These are phyloP conservation scores for Ogataea paradorogensis DNA, from an alignment of 805 yeast species.

Conservation along the genomic window DNA sequence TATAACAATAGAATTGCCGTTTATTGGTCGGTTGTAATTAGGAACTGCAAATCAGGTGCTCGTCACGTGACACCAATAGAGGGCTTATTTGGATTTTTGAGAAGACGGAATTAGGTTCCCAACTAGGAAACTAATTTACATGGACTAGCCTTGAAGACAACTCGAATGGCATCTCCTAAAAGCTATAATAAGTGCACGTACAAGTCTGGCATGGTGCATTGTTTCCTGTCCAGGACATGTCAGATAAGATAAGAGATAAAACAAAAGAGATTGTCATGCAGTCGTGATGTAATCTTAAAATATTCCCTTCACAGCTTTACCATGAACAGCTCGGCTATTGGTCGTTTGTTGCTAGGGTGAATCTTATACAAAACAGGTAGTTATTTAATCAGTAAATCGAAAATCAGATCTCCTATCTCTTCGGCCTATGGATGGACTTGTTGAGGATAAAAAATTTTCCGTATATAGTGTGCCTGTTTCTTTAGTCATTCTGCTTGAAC, in stretches of 20 bases:
- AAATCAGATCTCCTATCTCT: slow-evolving; percentile 5
- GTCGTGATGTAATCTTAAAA: not conserved
- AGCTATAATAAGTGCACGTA: slow-evolving; percentile 4
- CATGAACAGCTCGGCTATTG: not conserved
- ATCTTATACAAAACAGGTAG: not conserved
- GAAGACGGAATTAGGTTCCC: slow-evolving; percentile 3
- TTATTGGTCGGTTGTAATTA: too few species aligned
- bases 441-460: slow-evolving; percentile 5
- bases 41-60: too few species aligned
- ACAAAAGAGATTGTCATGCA: not conserved
- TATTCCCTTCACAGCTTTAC: not conserved
- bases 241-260: slow-evolving; percentile 11
- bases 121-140: slow-evolving; percentile 6
- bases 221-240: not conserved
- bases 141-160: slow-evolving; percentile 1
- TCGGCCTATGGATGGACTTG: not conserved
- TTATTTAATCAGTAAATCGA: too few species aligned
- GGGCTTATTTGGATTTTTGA: too few species aligned
- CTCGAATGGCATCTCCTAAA: not conserved
- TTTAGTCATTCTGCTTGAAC: not conserved
- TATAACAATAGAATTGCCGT: too few species aligned
- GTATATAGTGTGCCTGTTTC: not conserved
- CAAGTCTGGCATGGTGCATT: not conserved
- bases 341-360: not conserved
- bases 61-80: too few species aligned